A percentile compares a stretch with the other conserved stretches of the same genome.
These are phyloP conservation scores for Sphenostylis stenocarpa DNA, from an alignment of 306 rosid genomes.

Conservation along the genomic window DNA sequence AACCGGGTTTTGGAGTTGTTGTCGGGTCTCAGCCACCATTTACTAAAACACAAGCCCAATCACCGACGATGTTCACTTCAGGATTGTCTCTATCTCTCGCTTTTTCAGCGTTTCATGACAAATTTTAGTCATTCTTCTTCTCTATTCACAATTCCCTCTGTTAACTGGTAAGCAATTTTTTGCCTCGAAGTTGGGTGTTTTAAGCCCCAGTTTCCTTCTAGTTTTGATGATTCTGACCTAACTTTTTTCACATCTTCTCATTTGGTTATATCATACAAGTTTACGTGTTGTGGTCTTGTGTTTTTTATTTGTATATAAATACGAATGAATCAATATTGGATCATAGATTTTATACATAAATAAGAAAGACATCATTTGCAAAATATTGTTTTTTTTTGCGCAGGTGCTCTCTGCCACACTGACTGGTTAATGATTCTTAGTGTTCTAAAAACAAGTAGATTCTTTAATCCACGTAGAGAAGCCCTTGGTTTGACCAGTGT, in stretches of 20 bases:
- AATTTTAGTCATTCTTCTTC: background rate
- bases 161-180: slow-evolving; percentile 2
- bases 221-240: background rate
- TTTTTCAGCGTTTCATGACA: too few relatives aligned
- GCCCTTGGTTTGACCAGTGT: slow-evolving; percentile 32
- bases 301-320: background rate
- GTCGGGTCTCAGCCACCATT: background rate
- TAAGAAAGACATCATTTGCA: background rate
- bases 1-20: background rate
- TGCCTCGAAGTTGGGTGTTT: background rate
- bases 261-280: background rate
- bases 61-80: background rate
- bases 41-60: background rate
- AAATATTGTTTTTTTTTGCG: background rate
- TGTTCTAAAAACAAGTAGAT: slow-evolving; percentile 41
- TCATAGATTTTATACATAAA: background rate
- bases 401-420: slow-evolving; percentile 36
- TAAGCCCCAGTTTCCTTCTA: background rate
- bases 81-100: background rate
- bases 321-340: slow-evolving; percentile 15
- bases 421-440: slow-evolving; percentile 38
- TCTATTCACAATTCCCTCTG: background rate
- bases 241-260: background rate
- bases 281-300: background rate
- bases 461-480: background rate